These are phyloP conservation scores for Rhizopogon vulgaris DNA, from an alignment of 768 basidiomycete genomes.

Conservation along the genomic window DNA sequence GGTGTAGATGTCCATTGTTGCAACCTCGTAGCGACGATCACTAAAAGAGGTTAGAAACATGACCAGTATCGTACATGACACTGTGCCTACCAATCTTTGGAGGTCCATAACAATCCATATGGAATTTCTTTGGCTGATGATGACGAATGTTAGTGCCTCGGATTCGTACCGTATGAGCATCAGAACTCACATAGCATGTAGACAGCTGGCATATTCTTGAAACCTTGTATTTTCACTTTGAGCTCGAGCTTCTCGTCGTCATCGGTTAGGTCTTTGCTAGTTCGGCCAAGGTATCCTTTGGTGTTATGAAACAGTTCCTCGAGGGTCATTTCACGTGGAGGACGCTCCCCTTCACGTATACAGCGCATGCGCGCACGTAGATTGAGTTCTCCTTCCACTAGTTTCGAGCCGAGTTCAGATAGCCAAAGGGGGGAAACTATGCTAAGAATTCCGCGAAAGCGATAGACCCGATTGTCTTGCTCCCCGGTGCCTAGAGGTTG, in stretches of 20 bases:
- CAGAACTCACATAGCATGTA: constrained; percentile 33
- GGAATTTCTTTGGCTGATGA: constrained; percentile 21
- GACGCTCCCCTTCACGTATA: constrained; percentile 12
- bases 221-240: constrained; percentile 36
- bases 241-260: constrained; percentile 19
- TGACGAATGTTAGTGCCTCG: background rate
- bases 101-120: constrained; percentile 26
- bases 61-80: background rate
- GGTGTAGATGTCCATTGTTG: constrained; percentile 39
- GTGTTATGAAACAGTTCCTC: constrained; percentile 26
- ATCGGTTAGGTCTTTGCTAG: constrained; percentile 1
- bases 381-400: constrained; percentile 39
- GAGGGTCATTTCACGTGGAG: constrained; percentile 29
- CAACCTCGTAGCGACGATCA: constrained; percentile 37
- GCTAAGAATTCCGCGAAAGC: constrained; percentile 47
- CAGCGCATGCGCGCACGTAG: constrained; percentile 29
- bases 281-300: background rate
- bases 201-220: constrained; percentile 32
- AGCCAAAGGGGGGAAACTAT: constrained; percentile 45
- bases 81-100: constrained; percentile 22
- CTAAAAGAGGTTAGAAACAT: constrained; percentile 19
- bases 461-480: constrained; percentile 27
- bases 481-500: constrained; percentile 24
- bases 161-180: background rate
- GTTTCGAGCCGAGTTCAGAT: constrained; percentile 35